Evolutionary conservation across 306 rosid genomes (phyloP).

Genomic region (Hippophae tibetana): DNA sequence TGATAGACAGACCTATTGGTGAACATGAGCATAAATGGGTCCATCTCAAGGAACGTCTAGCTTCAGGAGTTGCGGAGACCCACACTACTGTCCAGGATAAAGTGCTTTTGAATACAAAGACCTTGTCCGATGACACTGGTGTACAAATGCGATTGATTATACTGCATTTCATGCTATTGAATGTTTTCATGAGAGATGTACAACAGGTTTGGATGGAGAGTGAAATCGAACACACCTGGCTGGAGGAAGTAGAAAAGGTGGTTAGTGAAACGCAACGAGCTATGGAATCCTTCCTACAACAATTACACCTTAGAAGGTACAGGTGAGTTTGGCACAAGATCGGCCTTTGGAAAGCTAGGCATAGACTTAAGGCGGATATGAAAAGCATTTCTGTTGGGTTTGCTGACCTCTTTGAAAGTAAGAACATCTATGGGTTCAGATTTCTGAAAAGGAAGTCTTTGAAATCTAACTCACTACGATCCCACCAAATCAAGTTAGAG

Average conservation of each 20-base stretch:
- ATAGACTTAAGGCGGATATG: too few species aligned
- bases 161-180: slow-evolving; percentile 4
- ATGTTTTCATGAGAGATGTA: slow-evolving; percentile 9
- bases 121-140: background rate
- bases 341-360: background rate
- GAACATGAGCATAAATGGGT: background rate
- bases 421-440: too few species aligned
- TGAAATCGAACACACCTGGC: slow-evolving; percentile 5
- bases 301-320: background rate
- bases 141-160: background rate
- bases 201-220: slow-evolving; percentile 5
- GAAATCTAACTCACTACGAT: too few species aligned
- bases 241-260: background rate
- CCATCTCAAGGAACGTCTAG: background rate
- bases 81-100: background rate
- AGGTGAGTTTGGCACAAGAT: background rate
- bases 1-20: slow-evolving; percentile 2
- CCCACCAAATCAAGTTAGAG: too few species aligned
- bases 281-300: background rate
- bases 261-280: background rate
- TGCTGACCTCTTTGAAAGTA: too few species aligned
- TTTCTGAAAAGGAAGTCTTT: too few species aligned
- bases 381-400: too few species aligned
- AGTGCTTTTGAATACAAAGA: background rate
- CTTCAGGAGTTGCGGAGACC: background rate